Base-by-base conservation (phyloP, 2,329 filamentous ascomycete genomes). In the Fusarium succisae region DNA sequence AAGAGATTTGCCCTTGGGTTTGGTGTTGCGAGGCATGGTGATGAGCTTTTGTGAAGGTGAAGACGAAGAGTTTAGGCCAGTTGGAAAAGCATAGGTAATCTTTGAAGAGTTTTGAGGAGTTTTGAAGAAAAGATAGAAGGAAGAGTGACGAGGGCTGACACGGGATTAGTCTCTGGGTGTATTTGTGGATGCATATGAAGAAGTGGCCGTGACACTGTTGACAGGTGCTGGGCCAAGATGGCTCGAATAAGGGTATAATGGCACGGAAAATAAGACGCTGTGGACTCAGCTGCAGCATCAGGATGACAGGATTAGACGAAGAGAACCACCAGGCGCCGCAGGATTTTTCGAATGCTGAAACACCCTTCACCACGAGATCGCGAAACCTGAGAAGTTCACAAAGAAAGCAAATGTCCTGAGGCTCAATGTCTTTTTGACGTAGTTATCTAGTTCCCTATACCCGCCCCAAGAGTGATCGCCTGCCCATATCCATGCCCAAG, bases 311-410 rank as follows among this genome's bases (percentile, higher is more conserved):
- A 18, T 20, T 12, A 26, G 50, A 53, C n/a, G n/a, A 53, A 24
- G 18, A 0, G 4, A 5, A 26, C 30, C 1, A 20, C 3, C 3
- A 15, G 8, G 12, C 3, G 1, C 6, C 7, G 1, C 9, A 26
- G 6, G 13, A 51, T 6, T 3, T 3, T 26, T 37, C 20, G 2
- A 17, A 24, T 7, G 0, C 12, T 11, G 11, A 0, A 14, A 4
- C 17, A 20, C 6, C 0, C 0, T 35, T 11, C 30, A 24, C 6
- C 15, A 10, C 14, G 4, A 35, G 6, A 15, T 24, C 2, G 8
- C 11, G 10, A 18, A 3, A 20, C 1, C 1, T 1, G 3, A 15
- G 17, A 20, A 11, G 9, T 37, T 37, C 1, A 26, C 8, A 6
- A 18, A 20, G 12, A 35, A 35, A 0, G n/a, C 8, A 35, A 8